Conservation (phyloP, 2,329 filamentous ascomycete species). For the Cryphonectria naterciae region DNA sequence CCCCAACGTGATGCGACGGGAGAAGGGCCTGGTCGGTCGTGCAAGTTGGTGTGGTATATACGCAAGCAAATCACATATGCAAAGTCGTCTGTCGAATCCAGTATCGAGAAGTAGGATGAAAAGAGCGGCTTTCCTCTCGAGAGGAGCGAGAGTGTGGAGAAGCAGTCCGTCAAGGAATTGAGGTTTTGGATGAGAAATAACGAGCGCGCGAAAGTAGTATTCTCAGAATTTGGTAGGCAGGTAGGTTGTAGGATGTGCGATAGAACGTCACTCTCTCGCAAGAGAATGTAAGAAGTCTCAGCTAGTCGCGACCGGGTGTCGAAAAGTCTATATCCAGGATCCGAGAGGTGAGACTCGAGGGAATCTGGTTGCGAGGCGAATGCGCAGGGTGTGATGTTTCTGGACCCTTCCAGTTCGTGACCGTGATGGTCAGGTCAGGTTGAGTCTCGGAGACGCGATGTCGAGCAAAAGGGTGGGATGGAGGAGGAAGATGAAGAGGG, state of each 20-base stretch:
- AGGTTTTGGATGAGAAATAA: not conserved
- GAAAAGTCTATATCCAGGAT: not conserved
- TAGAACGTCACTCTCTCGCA: not conserved
- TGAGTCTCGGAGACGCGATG: not conserved
- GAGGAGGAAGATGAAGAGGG: not conserved
- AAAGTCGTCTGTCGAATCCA: not conserved
- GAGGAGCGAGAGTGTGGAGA: not conserved
- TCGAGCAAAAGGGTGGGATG: not conserved
- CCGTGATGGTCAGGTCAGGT: not conserved
- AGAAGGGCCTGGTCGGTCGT: not conserved
- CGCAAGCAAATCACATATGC: slow-evolving; percentile 1
- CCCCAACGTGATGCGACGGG: not conserved
- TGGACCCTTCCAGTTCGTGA: not conserved
- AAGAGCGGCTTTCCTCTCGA: slow-evolving; percentile 5
- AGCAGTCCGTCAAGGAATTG: not conserved
- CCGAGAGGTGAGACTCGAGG: not conserved
- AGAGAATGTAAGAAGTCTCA: not conserved
- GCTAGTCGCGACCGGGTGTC: not conserved
- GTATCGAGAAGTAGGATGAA: not conserved
- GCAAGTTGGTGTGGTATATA: not conserved
- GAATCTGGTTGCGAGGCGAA: not conserved
- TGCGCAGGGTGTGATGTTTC: not conserved
- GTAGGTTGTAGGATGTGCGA: not conserved
- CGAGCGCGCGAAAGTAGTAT: slow-evolving; percentile 5
- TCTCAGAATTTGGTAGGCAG: not conserved